These are phyloP conservation scores for Ajuga reptans DNA, from an alignment of 305 asterid genomes.

Conservation along the genomic window DNA sequence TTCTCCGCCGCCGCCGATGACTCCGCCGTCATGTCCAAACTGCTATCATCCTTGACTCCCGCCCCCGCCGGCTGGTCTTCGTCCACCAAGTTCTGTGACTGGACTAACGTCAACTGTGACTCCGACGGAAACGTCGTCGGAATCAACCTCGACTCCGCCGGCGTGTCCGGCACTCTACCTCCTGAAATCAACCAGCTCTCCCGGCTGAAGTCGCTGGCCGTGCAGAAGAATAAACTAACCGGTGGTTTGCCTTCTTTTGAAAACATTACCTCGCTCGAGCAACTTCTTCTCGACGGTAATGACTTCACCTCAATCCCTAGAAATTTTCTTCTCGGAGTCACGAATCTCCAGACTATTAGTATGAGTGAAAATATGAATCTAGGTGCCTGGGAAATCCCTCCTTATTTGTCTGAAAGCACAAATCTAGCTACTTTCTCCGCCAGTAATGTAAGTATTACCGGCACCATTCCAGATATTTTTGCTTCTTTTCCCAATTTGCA, in stretches of 20 bases:
- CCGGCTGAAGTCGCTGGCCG: slow-evolving; percentile 40
- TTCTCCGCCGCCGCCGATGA: slow-evolving; percentile 55
- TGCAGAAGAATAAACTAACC: slow-evolving; percentile 52
- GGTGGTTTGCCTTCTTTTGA: slow-evolving; percentile 69
- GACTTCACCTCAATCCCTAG: slow-evolving; percentile 40
- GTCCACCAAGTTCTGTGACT: slow-evolving; percentile 42
- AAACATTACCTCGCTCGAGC: slow-evolving; percentile 47
- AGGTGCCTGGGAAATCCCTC: slow-evolving; percentile 56
- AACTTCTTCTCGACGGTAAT: slow-evolving; percentile 47
- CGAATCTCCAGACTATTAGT: slow-evolving; percentile 38
- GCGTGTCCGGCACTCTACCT: slow-evolving; percentile 60
- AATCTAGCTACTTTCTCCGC: slow-evolving; percentile 46
- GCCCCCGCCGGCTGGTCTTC: slow-evolving; percentile 66
- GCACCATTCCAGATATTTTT: slow-evolving; percentile 62
- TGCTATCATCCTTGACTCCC: slow-evolving; percentile 48
- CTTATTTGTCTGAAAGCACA: slow-evolving; percentile 39
- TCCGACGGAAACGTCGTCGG: slow-evolving; percentile 33
- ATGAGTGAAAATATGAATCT: slow-evolving; percentile 40
- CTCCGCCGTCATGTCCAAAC: slow-evolving; percentile 46
- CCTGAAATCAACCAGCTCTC: slow-evolving; percentile 47
- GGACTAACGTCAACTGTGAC: slow-evolving; percentile 58
- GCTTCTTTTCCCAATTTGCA: slow-evolving; percentile 45
- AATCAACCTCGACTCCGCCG: slow-evolving; percentile 33
- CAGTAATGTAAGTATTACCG: slow-evolving; percentile 46
- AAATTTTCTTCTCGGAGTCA: slow-evolving; percentile 51